Evolutionary conservation across 139 green algal genomes (phyloP).

Genomic region (Picochlorum sp.): DNA sequence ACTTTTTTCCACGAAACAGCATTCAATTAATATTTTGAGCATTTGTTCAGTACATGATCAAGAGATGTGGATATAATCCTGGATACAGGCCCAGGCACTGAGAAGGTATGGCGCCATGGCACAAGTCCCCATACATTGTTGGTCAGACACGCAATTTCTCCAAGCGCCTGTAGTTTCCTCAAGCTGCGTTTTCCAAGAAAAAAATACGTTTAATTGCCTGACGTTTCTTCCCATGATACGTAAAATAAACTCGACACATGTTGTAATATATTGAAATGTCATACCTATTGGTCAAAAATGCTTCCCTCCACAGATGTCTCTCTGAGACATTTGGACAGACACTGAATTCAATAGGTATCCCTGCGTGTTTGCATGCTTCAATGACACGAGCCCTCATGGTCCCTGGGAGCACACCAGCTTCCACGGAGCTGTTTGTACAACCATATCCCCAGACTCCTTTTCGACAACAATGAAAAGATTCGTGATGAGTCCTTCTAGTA

Average conservation of each 20-base stretch:
- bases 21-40: too few relatives aligned
- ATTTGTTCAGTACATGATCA: too few relatives aligned
- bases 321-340: constrained; percentile 4
- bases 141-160: not conserved
- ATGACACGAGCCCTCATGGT: constrained; percentile 23
- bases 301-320: constrained; percentile 30
- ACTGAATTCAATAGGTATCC: constrained; percentile 14
- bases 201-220: not conserved
- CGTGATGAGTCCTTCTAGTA: constrained; percentile 42
- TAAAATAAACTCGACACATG: too few relatives aligned
- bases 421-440: not conserved
- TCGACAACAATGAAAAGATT: constrained; percentile 38
- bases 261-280: too few relatives aligned
- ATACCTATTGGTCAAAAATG: constrained; percentile 41
- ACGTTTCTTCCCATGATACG: too few relatives aligned
- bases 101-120: not conserved
- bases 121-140: constrained; percentile 7
- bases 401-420: constrained; percentile 27
- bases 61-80: too few relatives aligned
- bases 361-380: constrained; percentile 20
- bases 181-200: constrained; percentile 7
- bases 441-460: not conserved
- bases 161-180: constrained; percentile 17
- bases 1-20: too few relatives aligned
- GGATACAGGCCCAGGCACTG: too few relatives aligned